phyloP scores from a whole-genome alignment of 208 protist species.

The Leishmania mexicana region DNA sequence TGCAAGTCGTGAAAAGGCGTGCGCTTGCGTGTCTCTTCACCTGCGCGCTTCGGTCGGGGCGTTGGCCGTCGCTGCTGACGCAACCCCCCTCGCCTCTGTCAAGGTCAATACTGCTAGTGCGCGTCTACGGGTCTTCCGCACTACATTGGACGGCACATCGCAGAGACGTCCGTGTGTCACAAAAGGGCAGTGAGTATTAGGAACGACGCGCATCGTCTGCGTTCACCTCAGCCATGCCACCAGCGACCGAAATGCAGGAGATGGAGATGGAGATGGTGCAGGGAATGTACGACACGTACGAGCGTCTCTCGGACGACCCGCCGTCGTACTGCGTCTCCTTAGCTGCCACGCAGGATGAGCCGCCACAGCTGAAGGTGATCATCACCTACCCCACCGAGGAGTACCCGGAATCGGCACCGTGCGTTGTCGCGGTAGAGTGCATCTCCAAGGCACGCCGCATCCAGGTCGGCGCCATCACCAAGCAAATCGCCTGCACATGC shows the following conservation, averaged over 20 bases:
- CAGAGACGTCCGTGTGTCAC: not conserved
- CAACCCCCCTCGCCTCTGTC: not conserved
- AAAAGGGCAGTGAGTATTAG: not conserved
- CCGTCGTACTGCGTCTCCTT: slow-evolving; percentile 81
- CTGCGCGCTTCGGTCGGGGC: not conserved
- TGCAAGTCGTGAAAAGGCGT: not conserved
- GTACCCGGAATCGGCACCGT: slow-evolving; percentile 73
- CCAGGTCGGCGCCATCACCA: slow-evolving; percentile 49
- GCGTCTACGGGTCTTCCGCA: not conserved
- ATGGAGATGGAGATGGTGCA: slow-evolving; percentile 94
- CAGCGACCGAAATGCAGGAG: slow-evolving; percentile 75
- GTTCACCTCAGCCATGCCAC: slow-evolving; percentile 47
- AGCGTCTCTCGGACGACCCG: slow-evolving; percentile 65
- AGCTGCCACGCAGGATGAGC: slow-evolving; percentile 60
- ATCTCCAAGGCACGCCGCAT: slow-evolving; percentile 77
- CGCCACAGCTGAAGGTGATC: slow-evolving; percentile 79
- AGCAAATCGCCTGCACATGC: slow-evolving; percentile 57
- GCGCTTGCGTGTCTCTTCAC: not conserved
- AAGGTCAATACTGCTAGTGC: not conserved
- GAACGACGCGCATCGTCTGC: not conserved
- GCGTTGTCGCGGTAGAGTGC: slow-evolving; percentile 58
- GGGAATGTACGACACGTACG: slow-evolving; percentile 90
- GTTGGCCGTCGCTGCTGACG: not conserved
- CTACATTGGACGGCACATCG: not conserved
- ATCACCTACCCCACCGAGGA: slow-evolving; percentile 68